A percentile compares a stretch with the other conserved stretches of the same genome.
Conservation (phyloP, 2,329 filamentous ascomycete genomes). For the Monilinia aucupariae region DNA sequence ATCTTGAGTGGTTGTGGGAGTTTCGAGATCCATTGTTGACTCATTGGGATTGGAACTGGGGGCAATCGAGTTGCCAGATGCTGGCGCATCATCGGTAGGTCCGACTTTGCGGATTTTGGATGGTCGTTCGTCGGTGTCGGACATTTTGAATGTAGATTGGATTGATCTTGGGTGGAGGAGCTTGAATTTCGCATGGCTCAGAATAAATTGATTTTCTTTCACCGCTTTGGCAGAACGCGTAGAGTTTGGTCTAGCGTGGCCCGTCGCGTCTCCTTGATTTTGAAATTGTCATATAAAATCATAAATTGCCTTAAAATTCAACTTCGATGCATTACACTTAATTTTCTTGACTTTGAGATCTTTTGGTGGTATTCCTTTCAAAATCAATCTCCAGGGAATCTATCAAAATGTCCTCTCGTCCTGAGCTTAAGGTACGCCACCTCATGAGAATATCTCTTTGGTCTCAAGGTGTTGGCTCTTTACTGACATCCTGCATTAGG, state of each 20-base stretch:
- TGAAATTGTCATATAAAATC: not conserved
- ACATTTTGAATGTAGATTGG: conserved; percentile 4
- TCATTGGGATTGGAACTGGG: not conserved
- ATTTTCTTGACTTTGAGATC: not conserved
- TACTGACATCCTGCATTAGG: conserved; percentile 43
- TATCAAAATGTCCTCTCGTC: conserved; percentile 60
- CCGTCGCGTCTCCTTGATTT: conserved; percentile 8
- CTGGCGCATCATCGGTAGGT: not conserved
- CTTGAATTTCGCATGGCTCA: not conserved
- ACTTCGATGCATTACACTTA: not conserved
- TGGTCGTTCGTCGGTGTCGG: conserved; percentile 15
- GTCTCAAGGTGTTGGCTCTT: not conserved
- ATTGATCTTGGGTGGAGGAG: not conserved
- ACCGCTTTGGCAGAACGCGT: conserved; percentile 13
- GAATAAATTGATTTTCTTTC: conserved; percentile 10
- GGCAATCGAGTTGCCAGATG: not conserved
- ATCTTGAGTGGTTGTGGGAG: not conserved
- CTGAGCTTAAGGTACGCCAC: conserved; percentile 59
- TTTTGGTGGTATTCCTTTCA: not conserved
- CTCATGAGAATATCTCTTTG: conserved; percentile 6
- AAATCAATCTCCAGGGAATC: too few relatives aligned
- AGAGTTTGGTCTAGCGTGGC: not conserved
- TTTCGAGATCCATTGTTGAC: not conserved
- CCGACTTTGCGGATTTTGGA: conserved; percentile 16
- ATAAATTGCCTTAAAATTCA: not conserved